These are phyloP conservation scores for Abelmoschus esculentus DNA, from an alignment of 345 rosid species.

Conservation along the genomic window DNA sequence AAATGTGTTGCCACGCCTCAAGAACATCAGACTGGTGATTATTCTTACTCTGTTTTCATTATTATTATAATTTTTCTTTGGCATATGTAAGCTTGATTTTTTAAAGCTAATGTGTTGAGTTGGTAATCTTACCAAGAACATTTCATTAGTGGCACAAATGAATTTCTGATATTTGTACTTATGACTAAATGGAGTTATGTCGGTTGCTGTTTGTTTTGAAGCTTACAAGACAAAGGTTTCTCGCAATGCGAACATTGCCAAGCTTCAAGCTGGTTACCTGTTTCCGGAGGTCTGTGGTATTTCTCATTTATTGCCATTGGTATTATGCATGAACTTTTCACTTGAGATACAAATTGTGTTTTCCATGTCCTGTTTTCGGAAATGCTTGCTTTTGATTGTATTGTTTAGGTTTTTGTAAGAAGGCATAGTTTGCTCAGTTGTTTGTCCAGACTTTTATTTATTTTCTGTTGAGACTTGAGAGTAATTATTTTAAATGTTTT, in stretches of 20 bases:
- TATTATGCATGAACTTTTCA: neutral
- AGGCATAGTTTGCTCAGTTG: too few relatives aligned
- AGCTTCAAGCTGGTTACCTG: constrained; percentile 94
- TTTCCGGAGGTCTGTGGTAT: constrained; percentile 68
- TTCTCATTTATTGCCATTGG: neutral
- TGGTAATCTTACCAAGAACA: neutral
- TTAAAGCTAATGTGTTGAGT: neutral
- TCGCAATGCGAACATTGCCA: constrained; percentile 73
- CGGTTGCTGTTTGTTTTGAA: constrained; percentile 21
- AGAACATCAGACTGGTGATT: constrained; percentile 35
- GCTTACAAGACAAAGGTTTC: constrained; percentile 73
- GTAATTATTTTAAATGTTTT: neutral
- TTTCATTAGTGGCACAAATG: neutral
- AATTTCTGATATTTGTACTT: neutral
- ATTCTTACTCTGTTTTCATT: neutral
- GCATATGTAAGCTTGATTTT: neutral
- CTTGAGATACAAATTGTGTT: neutral
- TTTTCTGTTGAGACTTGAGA: neutral
- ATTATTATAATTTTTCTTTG: neutral
- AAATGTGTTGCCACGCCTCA: constrained; percentile 38
- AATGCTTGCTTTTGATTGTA: neutral
- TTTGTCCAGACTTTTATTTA: too few relatives aligned
- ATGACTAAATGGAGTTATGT: neutral
- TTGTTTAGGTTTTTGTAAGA: too few relatives aligned
- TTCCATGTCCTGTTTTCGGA: neutral